Conservation (phyloP, 2,329 filamentous ascomycete species). For the Samsoniella hepiali region DNA sequence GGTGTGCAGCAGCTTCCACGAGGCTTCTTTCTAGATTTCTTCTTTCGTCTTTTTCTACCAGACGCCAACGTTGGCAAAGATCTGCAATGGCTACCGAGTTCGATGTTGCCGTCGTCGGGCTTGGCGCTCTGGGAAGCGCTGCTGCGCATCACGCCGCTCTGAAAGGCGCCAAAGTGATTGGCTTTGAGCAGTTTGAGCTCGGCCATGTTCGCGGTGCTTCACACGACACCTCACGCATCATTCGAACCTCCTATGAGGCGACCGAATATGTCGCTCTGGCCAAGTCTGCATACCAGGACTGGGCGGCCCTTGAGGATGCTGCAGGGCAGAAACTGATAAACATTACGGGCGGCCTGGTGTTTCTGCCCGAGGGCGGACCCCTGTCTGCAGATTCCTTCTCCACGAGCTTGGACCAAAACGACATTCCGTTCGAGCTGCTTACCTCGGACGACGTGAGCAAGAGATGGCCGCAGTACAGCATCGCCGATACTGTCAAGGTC, state of each 20-base stretch:
- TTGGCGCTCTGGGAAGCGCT: conserved; percentile 22
- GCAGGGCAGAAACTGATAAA: conserved; percentile 23
- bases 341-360: conserved; percentile 26
- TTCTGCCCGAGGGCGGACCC: conserved; percentile 22
- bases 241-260: conserved; percentile 25
- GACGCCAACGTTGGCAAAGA: not conserved
- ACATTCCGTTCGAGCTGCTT: conserved; percentile 24
- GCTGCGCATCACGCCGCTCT: conserved; percentile 21
- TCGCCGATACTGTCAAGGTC: conserved; percentile 18
- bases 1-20: not conserved
- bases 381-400: not conserved
- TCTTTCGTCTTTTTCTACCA: not conserved
- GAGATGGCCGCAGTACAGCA: conserved; percentile 25
- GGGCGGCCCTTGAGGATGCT: conserved; percentile 23
- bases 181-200: conserved; percentile 27
- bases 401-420: conserved; percentile 16
- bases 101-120: conserved; percentile 20
- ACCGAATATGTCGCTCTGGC: conserved; percentile 27
- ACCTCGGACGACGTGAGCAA: conserved; percentile 18
- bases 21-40: not conserved
- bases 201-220: conserved; percentile 27
- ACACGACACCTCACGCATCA: conserved; percentile 26
- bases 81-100: conserved; percentile 1
- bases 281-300: conserved; percentile 25
- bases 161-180: conserved; percentile 26